phyloP scores from a whole-genome alignment of 441 rosid genomes.

The Breynia disticha region DNA sequence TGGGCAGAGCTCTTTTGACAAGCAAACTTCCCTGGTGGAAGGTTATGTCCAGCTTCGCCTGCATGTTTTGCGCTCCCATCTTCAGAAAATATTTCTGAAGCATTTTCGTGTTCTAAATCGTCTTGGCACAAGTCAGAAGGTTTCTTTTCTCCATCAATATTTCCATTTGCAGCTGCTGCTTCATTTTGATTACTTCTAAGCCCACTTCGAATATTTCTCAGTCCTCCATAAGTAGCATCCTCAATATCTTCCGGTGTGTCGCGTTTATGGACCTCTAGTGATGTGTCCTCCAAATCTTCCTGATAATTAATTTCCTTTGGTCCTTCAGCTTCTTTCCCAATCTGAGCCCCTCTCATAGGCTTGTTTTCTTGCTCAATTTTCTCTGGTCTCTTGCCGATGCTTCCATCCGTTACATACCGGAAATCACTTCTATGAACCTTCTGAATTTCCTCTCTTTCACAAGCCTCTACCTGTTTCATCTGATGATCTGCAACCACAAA shows the following conservation, averaged over 20 bases:
- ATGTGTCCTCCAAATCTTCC: slow-evolving; percentile 17
- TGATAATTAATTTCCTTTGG: slow-evolving; percentile 13
- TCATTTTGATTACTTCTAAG: slow-evolving; percentile 19
- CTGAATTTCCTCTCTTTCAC: slow-evolving; percentile 13
- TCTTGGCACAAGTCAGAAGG: slow-evolving; percentile 14
- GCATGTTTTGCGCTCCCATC: slow-evolving; percentile 17
- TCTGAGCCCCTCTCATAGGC: slow-evolving; percentile 15
- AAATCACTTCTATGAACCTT: slow-evolving; percentile 8
- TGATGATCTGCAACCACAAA: slow-evolving; percentile 24
- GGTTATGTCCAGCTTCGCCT: slow-evolving; percentile 18
- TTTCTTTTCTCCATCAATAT: slow-evolving; percentile 15
- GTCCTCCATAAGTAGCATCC: slow-evolving; percentile 25
- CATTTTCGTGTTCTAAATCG: slow-evolving; percentile 19
- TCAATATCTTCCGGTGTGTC: slow-evolving; percentile 20
- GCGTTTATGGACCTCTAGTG: slow-evolving; percentile 13
- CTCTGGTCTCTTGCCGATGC: slow-evolving; percentile 5
- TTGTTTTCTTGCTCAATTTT: slow-evolving; percentile 12
- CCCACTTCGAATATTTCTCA: slow-evolving; percentile 18
- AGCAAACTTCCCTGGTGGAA: slow-evolving; percentile 23
- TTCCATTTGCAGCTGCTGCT: slow-evolving; percentile 15
- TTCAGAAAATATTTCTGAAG: slow-evolving; percentile 7
- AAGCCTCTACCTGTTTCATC: slow-evolving; percentile 11
- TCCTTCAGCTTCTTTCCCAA: slow-evolving; percentile 19
- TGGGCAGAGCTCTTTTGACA: slow-evolving; percentile 15
- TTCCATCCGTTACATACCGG: slow-evolving; percentile 12